Evolutionary conservation across 2,329 filamentous ascomycete genomes (phyloP).

Genomic region (Phialophora tarda): DNA sequence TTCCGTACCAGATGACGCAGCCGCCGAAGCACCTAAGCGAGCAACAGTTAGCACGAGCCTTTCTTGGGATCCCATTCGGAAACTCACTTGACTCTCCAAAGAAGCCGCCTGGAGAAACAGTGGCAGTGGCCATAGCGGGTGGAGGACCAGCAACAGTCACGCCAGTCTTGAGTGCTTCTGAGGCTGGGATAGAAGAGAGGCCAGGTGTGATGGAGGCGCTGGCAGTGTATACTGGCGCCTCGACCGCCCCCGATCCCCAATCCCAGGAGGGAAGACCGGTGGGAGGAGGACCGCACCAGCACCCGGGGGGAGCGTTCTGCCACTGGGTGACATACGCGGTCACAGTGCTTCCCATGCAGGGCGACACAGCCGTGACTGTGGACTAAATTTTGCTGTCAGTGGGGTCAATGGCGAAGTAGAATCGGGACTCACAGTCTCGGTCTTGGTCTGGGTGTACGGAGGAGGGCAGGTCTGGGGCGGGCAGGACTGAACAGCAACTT

Average conservation of each 20-base stretch:
- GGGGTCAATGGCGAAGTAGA: neutral
- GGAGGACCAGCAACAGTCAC: conserved; percentile 30
- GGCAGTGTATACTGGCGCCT: conserved; percentile 25
- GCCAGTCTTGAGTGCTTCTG: conserved; percentile 35
- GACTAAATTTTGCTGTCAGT: conserved; percentile 24
- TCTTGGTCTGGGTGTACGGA: conserved; percentile 21
- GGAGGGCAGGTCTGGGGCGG: conserved; percentile 16
- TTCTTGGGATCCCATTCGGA: neutral
- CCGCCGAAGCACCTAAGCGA: conserved; percentile 5
- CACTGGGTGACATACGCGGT: conserved; percentile 34
- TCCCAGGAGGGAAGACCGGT: conserved; percentile 5
- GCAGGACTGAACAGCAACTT: conserved; percentile 12
- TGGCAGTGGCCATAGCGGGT: conserved; percentile 15
- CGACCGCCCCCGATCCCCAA: conserved; percentile 10
- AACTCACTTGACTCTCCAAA: conserved; percentile 27
- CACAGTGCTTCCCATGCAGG: conserved; percentile 30
- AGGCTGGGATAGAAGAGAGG: conserved; percentile 35
- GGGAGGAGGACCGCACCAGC: conserved; percentile 28
- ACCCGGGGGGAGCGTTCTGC: conserved; percentile 33
- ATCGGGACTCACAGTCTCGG: conserved; percentile 29
- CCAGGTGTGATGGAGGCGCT: conserved; percentile 32
- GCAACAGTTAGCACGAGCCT: neutral
- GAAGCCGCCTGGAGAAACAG: conserved; percentile 28
- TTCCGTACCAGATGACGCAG: conserved; percentile 31
- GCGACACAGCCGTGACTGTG: conserved; percentile 33